Conservation (phyloP, 2,329 filamentous ascomycete genomes). For the Ceratocystis cubensis region DNA sequence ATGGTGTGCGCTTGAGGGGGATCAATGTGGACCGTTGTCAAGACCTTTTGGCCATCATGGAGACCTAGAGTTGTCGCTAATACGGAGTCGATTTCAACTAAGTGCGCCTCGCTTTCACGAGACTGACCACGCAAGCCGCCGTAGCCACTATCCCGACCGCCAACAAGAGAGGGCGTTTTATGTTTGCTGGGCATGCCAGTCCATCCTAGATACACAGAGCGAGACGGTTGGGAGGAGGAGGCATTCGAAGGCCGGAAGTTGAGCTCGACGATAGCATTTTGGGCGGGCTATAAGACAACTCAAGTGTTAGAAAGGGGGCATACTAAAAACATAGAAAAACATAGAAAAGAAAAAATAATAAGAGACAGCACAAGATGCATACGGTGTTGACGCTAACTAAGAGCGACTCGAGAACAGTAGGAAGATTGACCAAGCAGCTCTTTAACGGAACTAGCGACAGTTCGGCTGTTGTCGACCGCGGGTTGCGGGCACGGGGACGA, state of each 20-base stretch:
- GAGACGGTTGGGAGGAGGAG: conserved; percentile 33
- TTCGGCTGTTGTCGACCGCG: conserved; percentile 61
- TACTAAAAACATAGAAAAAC: not conserved
- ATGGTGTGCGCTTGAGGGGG: conserved; percentile 85
- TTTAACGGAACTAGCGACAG: conserved; percentile 77
- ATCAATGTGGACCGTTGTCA: conserved; percentile 64
- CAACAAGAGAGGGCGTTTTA: conserved; percentile 58
- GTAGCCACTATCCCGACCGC: conserved; percentile 55
- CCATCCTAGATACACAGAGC: conserved; percentile 83
- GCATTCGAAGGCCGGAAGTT: conserved; percentile 47
- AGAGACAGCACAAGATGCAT: conserved; percentile 29
- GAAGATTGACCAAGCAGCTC: conserved; percentile 90
- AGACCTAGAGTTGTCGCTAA: conserved; percentile 68
- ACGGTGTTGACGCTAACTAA: conserved; percentile 85
- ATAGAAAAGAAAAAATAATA: conserved; percentile 17
- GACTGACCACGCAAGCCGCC: conserved; percentile 43
- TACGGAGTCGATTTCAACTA: conserved; percentile 78
- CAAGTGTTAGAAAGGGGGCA: conserved; percentile 23
- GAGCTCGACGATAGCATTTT: conserved; percentile 94
- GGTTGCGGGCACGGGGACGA: conserved; percentile 32
- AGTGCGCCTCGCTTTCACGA: conserved; percentile 55
- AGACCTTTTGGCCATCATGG: conserved; percentile 68
- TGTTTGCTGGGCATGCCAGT: conserved; percentile 95
- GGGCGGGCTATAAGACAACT: conserved; percentile 50
- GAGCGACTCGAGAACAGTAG: conserved; percentile 67